Base-by-base conservation (phyloP, 1,139 yeast genomes). In the Nakaseomyces delphensis region DNA sequence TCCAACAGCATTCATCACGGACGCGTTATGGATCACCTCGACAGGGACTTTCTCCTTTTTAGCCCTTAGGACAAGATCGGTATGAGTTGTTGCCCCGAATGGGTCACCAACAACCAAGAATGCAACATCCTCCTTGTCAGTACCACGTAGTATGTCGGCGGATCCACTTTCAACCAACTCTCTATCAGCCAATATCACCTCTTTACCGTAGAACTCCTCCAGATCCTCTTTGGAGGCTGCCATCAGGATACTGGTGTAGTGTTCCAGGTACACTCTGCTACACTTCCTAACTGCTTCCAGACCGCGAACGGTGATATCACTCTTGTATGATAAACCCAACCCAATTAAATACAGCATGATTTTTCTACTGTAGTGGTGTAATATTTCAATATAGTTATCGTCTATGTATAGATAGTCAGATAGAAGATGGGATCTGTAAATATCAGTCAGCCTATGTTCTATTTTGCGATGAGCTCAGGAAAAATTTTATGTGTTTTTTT, bases 1-100 rank as follows among this genome's bases (percentile, higher is more conserved):
- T 11, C 98, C 98, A 19, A 91, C 95, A 0, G 98, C 98, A 61
- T 91, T 91, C 96, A 91, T 87, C 18, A 91, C 94, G 19, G 95
- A 84, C 2, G 98, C 98, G 64, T 91, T 91, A 66, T 91, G 98
- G 46, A 91, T 77, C 40, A 84, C 76, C 57, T 84, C 93, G 37
- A 84, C 86, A 44, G 73, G 69, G 57, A 91, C 85, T 1, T 77
- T 77, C 49, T 80, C 70, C 63, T 84, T 95, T 53, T 95, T 75
- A 28, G 97, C 97, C 55, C 98, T 72, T 46, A 91, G 74, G 32
- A 87, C 86, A 50, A 91, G 72, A 66, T 91, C 98, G 0, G 96
- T 86, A 64, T 91, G 98, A 0, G 98, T 91, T 4, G 98, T 91
- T 35, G 98, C 98, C 27, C 98, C 98, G 61, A 86, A 89, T 28